phyloP scores from a whole-genome alignment of 805 yeast species.

The Wickerhamomyces ciferrii region DNA sequence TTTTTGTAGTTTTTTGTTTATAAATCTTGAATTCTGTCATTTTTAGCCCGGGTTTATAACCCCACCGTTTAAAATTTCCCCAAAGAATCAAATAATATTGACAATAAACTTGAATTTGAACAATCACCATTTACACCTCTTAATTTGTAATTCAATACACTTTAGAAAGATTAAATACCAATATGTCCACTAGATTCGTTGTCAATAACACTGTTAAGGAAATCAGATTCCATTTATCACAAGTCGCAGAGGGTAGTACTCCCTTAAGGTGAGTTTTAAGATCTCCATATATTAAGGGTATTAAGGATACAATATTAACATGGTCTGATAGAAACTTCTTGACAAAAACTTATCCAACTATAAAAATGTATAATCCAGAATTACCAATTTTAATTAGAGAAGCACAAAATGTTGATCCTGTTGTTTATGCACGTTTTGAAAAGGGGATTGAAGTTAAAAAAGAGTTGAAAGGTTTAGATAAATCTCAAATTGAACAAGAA shows the following conservation, averaged over 20 bases:
- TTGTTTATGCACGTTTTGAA: constrained; percentile 68
- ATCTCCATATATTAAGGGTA: too few relatives aligned
- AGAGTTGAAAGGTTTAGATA: constrained; percentile 29
- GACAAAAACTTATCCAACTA: constrained; percentile 55
- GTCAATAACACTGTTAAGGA: constrained; percentile 58
- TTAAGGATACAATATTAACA: too few relatives aligned
- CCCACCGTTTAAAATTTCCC: too few relatives aligned
- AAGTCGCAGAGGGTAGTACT: constrained; percentile 66
- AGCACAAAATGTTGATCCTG: constrained; percentile 56
- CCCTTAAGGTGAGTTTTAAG: constrained; percentile 44
- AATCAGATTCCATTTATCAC: constrained; percentile 77
- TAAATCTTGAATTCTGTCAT: background rate
- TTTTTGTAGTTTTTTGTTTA: too few relatives aligned
- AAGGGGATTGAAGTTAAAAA: constrained; percentile 29
- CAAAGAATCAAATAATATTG: too few relatives aligned
- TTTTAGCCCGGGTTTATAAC: too few relatives aligned
- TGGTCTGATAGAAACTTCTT: constrained; percentile 62
- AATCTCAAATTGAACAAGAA: constrained; percentile 16
- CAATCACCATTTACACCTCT: too few relatives aligned
- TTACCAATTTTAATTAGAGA: constrained; percentile 79
- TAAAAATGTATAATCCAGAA: constrained; percentile 57
- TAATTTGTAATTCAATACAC: too few relatives aligned
- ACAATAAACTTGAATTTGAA: too few relatives aligned
- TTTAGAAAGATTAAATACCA: too few relatives aligned
- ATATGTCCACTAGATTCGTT: constrained; percentile 22